Evolutionary conservation across 2,329 filamentous ascomycete species (phyloP).

Genomic region (Arthrinium puccinioides): DNA sequence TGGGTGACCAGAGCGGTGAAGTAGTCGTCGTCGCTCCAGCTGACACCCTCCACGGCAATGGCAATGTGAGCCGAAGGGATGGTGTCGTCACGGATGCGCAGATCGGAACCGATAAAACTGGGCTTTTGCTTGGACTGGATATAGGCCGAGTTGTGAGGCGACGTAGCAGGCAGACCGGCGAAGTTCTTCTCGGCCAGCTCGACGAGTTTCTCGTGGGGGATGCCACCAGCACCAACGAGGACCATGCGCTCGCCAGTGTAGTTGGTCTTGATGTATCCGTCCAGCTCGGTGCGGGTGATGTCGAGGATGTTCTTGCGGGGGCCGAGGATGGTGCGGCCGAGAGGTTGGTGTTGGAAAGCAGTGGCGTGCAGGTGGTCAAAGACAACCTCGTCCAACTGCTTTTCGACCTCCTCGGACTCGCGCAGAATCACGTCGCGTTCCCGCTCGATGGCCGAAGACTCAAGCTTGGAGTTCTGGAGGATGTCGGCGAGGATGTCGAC

Average conservation of each 20-base stretch:
- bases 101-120: conserved; percentile 93
- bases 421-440: conserved; percentile 98
- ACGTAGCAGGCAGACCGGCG: conserved; percentile 65
- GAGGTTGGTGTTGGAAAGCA: conserved; percentile 91
- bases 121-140: conserved; percentile 78
- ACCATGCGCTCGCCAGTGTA: conserved; percentile 99
- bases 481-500: conserved; percentile 99
- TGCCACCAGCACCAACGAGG: conserved; percentile 87
- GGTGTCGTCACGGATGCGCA: conserved; percentile 92
- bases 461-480: conserved; percentile 98
- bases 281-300: conserved; percentile 85
- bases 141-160: conserved; percentile 67
- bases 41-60: conserved; percentile 97
- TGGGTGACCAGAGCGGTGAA: conserved; percentile 96
- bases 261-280: conserved; percentile 98
- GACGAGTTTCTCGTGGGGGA: conserved; percentile 90
- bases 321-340: conserved; percentile 95
- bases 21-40: conserved; percentile 99
- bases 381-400: conserved; percentile 98
- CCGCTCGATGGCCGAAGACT: conserved; percentile 85
- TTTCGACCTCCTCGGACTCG: conserved; percentile 99
- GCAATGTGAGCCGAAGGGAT: conserved; percentile 96
- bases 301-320: conserved; percentile 97
- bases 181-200: conserved; percentile 97
- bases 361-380: conserved; percentile 99